Evolutionary conservation across 2,329 filamentous ascomycete species (phyloP), one percentile per base, ranked within the genome.

Genomic region (Penicillium decumbens): DNA sequence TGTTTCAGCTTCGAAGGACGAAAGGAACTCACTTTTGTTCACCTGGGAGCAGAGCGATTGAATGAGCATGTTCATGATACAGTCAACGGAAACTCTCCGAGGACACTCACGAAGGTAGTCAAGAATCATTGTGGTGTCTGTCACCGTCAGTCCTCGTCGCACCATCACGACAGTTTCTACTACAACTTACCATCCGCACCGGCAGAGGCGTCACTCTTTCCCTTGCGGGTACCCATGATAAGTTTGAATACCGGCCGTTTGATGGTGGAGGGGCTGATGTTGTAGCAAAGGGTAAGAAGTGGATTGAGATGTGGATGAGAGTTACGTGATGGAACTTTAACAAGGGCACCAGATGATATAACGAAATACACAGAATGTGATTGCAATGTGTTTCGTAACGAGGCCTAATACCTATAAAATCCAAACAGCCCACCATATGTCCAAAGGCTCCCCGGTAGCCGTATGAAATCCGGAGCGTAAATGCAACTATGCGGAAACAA

Each of bases 41-140:
- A 32, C 67, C 77, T 79, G 48, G 15, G 43, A 12, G 33, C 15
- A n/a, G 15, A 20, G 24, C 23, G 23, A 25, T 23, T 35, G 15
- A 37, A 37, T 37, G 33, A 37, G 33, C 8, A 20, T 37, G 23
- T 8, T 20, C 15, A 37, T 18, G 3, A 20, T 10, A 7, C 6
- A 10, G 33, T 37, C 2, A 23, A 10, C 10, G 9, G 35, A 12
- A 41, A 5, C 15, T 3, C 18, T 32, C n/a, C 13, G 15, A 8
- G 43, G 18, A 40, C 10, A 68, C 75, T 66, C 57, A 78, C 76
- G 71, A 18, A 80, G 67, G 57, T 80, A 80, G 23, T 73, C 68
- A 29, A 79, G 66, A 20, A 80, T 73, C 61, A 76, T 67, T 20
- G 72, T 64, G 24, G 67, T 72, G 66, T 60, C 54, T 52, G 37